Base-by-base conservation (phyloP, 768 basidiomycete species). In the Dictyophora rubrovolvata region DNA sequence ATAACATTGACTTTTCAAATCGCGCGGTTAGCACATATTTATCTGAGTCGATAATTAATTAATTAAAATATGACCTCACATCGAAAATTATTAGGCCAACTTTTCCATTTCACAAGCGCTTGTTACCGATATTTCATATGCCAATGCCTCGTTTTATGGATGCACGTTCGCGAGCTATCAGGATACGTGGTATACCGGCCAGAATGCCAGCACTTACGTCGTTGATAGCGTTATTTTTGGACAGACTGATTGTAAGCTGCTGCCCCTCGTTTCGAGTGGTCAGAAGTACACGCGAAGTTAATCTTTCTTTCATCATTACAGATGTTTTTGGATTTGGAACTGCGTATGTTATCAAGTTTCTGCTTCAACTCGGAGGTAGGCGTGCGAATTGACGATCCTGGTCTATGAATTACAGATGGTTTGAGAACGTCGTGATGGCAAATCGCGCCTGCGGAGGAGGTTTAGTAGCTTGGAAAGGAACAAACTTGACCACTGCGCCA, bases 1-100 rank as follows among this genome's bases (percentile, higher is more conserved):
- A 86, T 61, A 85, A 86, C 62, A 79, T 86, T 60, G 77, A 85
- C 65, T 82, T 85, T 59, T 75, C 83, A 56, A 87, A 86, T 62
- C 73, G 79, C 61, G 84, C 83, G n/a, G 84, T 85, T 61, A 59
- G 79, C 68, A 11, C 12, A 37, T 37, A 62, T 12, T 18, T 23
- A 23, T 48, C 20, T 36, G 48, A 3, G 5, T 17, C 35, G 35
- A 35, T 46, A 17, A 16, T 59, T 34, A 12, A n/a, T n/a, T n/a
- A n/a, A n/a, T 37, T 48, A 34, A 21, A 59, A 21, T 21, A n/a
- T 49, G 18, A 34, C 50, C 23, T 11, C 3, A 21, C 53, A 21
- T 56, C 22, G 58, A 65, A n/a, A 46, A 7, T 47, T 56, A 61
- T n/a, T 75, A 76, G 77, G 82, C 79, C 33, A 78, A 83, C 56